Evolutionary conservation across 2,329 filamentous ascomycete genomes (phyloP).

Genomic region (Cordyceps javanica): DNA sequence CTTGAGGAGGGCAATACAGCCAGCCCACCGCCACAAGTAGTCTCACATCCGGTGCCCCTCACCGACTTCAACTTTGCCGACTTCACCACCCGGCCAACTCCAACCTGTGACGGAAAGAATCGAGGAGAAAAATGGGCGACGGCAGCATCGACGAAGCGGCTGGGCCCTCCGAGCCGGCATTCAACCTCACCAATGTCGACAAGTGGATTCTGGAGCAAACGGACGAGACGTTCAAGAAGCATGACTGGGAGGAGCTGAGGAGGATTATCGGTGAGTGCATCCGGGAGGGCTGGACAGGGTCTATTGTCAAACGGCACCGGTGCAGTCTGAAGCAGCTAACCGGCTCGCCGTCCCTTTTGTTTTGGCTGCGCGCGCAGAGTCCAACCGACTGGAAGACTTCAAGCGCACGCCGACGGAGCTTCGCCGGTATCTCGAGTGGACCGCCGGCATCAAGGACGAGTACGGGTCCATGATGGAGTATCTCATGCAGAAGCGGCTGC

Average conservation of each 20-base stretch:
- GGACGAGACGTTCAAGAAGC: conserved; percentile 64
- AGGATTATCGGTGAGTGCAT: conserved; percentile 53
- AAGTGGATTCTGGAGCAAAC: conserved; percentile 53
- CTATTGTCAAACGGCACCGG: not conserved
- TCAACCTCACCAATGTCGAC: conserved; percentile 54
- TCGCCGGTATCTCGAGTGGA: conserved; percentile 73
- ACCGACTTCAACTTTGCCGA: conserved; percentile 7
- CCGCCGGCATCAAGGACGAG: conserved; percentile 58
- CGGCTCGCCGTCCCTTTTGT: not conserved
- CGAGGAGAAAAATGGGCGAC: conserved; percentile 35
- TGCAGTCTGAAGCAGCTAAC: not conserved
- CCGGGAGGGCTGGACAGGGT: not conserved
- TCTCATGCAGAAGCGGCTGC: conserved; percentile 66
- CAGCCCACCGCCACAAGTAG: no score
- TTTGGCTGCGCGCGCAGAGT: conserved; percentile 32
- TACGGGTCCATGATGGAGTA: conserved; percentile 79
- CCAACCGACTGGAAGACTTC: conserved; percentile 64
- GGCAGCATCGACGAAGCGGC: conserved; percentile 19
- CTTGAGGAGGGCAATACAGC: no score
- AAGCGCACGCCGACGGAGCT: conserved; percentile 77
- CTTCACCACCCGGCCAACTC: not conserved
- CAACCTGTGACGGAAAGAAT: not conserved
- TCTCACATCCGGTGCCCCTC: not conserved
- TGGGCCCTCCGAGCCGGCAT: conserved; percentile 35
- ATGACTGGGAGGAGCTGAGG: conserved; percentile 69